Evolutionary conservation across 2,329 filamentous ascomycete species (phyloP).

Genomic region (Aspergillus eucalypticola): DNA sequence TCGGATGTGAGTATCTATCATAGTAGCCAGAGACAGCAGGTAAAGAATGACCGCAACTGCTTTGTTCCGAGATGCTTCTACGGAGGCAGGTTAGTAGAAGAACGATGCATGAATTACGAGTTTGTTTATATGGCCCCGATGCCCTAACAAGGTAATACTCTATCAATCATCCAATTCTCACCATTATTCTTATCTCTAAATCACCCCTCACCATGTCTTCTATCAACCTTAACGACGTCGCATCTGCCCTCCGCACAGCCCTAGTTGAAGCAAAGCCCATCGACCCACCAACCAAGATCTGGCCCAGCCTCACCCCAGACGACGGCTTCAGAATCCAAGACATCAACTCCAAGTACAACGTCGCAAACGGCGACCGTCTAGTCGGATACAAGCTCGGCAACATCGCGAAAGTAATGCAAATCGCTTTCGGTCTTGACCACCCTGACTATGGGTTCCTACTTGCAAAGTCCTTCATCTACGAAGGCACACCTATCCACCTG

Average conservation of each 20-base stretch:
- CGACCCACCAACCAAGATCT: slow-evolving; percentile 19
- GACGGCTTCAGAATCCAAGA: slow-evolving; percentile 18
- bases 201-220: too few relatives aligned
- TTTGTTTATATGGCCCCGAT: too few relatives aligned
- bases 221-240: slow-evolving; percentile 9
- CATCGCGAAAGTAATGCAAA: slow-evolving; percentile 26
- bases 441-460: slow-evolving; percentile 24
- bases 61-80: too few relatives aligned
- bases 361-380: slow-evolving; percentile 20
- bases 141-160: too few relatives aligned
- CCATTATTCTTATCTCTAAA: too few relatives aligned
- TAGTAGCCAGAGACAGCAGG: too few relatives aligned
- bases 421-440: slow-evolving; percentile 22
- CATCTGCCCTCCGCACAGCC: slow-evolving; percentile 17
- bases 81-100: too few relatives aligned
- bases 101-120: too few relatives aligned
- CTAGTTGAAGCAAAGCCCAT: slow-evolving; percentile 15
- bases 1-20: too few relatives aligned
- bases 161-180: too few relatives aligned
- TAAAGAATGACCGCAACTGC: too few relatives aligned
- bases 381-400: slow-evolving; percentile 25
- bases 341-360: slow-evolving; percentile 15
- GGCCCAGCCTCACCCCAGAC: slow-evolving; percentile 16
- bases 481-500: slow-evolving; percentile 13
- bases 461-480: slow-evolving; percentile 20